phyloP scores from a whole-genome alignment of 2,329 filamentous ascomycete species.

The Diaporthe australafricana region DNA sequence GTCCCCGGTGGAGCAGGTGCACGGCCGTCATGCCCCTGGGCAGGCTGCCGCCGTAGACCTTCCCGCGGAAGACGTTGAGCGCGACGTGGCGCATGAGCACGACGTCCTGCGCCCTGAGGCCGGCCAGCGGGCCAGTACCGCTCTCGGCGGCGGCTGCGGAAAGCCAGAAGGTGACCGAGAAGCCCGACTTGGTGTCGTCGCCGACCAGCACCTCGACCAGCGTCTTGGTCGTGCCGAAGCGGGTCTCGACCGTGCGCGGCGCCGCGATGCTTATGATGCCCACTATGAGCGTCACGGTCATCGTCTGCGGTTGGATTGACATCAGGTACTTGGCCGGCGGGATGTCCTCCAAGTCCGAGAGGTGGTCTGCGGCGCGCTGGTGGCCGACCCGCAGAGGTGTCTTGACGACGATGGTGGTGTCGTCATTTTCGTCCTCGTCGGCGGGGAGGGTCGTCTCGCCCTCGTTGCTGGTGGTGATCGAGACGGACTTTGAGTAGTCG shows the following conservation, averaged over 20 bases:
- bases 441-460: constrained; percentile 42
- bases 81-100: constrained; percentile 84
- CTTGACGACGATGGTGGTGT: constrained; percentile 39
- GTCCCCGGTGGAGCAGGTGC: constrained; percentile 70
- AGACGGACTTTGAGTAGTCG: constrained; percentile 3
- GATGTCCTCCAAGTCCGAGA: constrained; percentile 76
- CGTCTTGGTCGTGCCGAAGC: constrained; percentile 70
- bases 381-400: constrained; percentile 39
- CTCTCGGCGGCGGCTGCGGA: constrained; percentile 48
- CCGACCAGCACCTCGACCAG: constrained; percentile 84
- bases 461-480: neutral
- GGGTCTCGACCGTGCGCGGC: constrained; percentile 75
- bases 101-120: constrained; percentile 78
- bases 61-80: constrained; percentile 78
- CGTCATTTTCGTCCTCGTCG: neutral
- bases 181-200: constrained; percentile 85
- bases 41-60: constrained; percentile 87
- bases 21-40: constrained; percentile 77
- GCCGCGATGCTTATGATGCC: constrained; percentile 80
- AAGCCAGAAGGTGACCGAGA: constrained; percentile 89
- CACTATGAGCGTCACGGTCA: constrained; percentile 85
- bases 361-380: constrained; percentile 52
- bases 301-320: constrained; percentile 80
- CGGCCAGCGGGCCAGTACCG: constrained; percentile 47
- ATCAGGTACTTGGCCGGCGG: constrained; percentile 75